Evolutionary conservation across 331 rosid species (phyloP).

Genomic region (Cucumis variabilis): DNA sequence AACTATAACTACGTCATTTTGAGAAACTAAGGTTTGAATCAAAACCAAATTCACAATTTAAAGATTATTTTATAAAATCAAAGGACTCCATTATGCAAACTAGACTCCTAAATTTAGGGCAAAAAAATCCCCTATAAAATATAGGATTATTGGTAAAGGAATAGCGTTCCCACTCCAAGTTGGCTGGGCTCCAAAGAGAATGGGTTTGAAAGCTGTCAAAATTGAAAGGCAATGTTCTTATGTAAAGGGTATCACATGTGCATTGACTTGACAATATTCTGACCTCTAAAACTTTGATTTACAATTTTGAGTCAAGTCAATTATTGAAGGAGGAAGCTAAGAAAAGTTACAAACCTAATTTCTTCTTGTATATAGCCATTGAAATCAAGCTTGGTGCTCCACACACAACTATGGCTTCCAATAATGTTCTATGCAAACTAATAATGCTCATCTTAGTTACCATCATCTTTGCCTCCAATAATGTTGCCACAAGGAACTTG

Average conservation of each 20-base stretch:
- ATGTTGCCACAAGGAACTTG: neutral
- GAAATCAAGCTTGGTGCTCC: neutral
- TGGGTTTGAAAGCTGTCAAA: neutral
- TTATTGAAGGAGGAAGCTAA: neutral
- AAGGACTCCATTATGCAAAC: too few species aligned
- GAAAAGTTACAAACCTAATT: neutral
- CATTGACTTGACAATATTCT: neutral
- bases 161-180: neutral
- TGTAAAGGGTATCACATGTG: neutral
- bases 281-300: neutral
- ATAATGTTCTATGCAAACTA: neutral
- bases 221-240: neutral
- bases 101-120: too few species aligned
- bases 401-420: slow-evolving; percentile 6
- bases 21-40: too few species aligned
- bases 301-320: neutral
- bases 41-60: too few species aligned
- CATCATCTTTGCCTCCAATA: slow-evolving; percentile 3
- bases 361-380: neutral
- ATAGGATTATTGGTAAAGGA: neutral
- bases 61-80: too few species aligned
- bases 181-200: neutral
- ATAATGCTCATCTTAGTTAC: slow-evolving; percentile 2
- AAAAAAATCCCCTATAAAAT: too few species aligned
- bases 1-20: too few species aligned